phyloP scores from a whole-genome alignment of 2,329 filamentous ascomycete genomes.

The Colletotrichum lupini region DNA sequence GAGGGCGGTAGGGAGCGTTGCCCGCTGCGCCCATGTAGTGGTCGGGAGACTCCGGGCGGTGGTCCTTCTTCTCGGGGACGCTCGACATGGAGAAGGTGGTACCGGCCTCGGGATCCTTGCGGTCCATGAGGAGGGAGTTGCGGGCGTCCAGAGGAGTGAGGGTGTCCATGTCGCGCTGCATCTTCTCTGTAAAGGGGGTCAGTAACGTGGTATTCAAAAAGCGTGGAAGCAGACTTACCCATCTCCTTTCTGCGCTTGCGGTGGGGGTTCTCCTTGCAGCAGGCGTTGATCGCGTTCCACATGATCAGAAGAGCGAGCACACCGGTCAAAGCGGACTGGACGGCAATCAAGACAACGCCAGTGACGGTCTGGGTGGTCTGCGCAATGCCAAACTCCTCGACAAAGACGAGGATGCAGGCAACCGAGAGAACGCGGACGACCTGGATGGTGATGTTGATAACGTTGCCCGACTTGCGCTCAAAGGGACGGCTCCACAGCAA shows the following conservation, averaged over 20 bases:
- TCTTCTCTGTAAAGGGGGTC: slow-evolving; percentile 70
- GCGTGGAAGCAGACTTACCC: slow-evolving; percentile 67
- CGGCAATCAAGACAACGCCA: slow-evolving; percentile 91
- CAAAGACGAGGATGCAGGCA: slow-evolving; percentile 89
- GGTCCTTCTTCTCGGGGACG: slow-evolving; percentile 43
- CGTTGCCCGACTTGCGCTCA: slow-evolving; percentile 85
- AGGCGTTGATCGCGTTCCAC: slow-evolving; percentile 87
- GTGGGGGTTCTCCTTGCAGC: slow-evolving; percentile 90
- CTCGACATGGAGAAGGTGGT: slow-evolving; percentile 56
- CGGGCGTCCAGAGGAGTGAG: slow-evolving; percentile 89
- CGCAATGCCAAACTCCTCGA: slow-evolving; percentile 88
- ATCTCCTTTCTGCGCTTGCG: slow-evolving; percentile 88
- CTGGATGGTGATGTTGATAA: slow-evolving; percentile 94
- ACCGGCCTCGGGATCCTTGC: slow-evolving; percentile 44
- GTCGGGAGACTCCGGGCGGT: slow-evolving; percentile 47
- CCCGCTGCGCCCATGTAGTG: slow-evolving; percentile 40
- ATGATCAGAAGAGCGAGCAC: slow-evolving; percentile 87
- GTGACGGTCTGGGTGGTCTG: slow-evolving; percentile 95
- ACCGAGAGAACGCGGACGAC: slow-evolving; percentile 90
- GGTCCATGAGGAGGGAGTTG: slow-evolving; percentile 84
- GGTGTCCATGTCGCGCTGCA: slow-evolving; percentile 80
- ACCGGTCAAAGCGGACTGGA: slow-evolving; percentile 87
- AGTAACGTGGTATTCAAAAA: slow-evolving; percentile 34
- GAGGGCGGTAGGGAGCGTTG: slow-evolving; percentile 45
- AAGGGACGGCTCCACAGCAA: slow-evolving; percentile 89